Percentiles rank a stretch among this genome's conserved stretches.
phyloP scores from a whole-genome alignment of 2,329 filamentous ascomycete species.

The Apiospora saccharicola region DNA sequence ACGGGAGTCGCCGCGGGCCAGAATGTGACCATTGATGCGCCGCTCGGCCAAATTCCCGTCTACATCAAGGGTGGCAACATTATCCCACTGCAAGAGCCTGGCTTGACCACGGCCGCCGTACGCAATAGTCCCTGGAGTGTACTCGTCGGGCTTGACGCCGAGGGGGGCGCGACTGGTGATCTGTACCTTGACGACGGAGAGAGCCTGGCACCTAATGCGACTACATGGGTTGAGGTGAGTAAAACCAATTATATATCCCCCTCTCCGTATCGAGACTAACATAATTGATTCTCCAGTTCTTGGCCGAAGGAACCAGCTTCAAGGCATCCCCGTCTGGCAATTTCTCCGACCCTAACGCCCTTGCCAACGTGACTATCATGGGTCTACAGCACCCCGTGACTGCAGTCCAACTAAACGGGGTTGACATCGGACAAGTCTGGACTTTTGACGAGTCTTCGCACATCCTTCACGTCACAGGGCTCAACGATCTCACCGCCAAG shows the following conservation, averaged over 20 bases:
- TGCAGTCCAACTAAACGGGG: constrained; percentile 61
- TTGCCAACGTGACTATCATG: constrained; percentile 70
- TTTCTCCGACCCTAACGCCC: constrained; percentile 62
- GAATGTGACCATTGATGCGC: constrained; percentile 51
- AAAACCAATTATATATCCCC: not conserved
- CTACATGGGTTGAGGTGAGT: constrained; percentile 59
- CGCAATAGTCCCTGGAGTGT: constrained; percentile 72
- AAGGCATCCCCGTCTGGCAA: constrained; percentile 56
- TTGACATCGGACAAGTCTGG: constrained; percentile 43
- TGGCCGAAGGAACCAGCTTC: constrained; percentile 51
- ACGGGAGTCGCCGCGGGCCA: constrained; percentile 42
- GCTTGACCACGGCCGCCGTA: constrained; percentile 69
- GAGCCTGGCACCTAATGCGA: constrained; percentile 64
- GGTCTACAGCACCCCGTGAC: constrained; percentile 54
- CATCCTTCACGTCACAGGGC: constrained; percentile 1
- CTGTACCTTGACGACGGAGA: constrained; percentile 81
- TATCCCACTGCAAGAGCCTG: constrained; percentile 72
- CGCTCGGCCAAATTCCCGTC: constrained; percentile 74
- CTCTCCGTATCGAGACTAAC: constrained; percentile 6
- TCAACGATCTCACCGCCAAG: not conserved
- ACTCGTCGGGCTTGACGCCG: constrained; percentile 64
- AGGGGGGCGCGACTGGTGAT: constrained; percentile 64
- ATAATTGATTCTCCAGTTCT: constrained; percentile 44
- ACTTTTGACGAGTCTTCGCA: not conserved
- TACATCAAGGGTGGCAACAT: constrained; percentile 73